Evolutionary conservation across 441 rosid genomes (phyloP), one percentile per base, ranked within the genome.

Genomic region (Euphorbia corollata): DNA sequence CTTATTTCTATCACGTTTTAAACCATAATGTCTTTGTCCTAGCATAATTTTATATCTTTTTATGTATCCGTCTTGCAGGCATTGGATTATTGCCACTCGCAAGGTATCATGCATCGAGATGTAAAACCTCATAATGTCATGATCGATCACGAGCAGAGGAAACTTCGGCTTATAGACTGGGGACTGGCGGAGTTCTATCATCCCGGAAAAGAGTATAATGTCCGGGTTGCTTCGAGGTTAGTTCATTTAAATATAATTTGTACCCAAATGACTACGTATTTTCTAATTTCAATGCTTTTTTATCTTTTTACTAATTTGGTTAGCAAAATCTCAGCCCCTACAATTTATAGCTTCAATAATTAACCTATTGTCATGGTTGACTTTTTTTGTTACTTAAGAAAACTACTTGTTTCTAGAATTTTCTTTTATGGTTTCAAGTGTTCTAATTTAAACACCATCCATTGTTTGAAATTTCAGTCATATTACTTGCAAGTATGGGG

Each of bases 81-180:
- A 4, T 78, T 94, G 86, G 99, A 91, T 76, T 89, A 83, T 73
- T 89, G 99, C 77, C 99, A 91, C 79, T 88, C 98, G 0, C 96
- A 88, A 78, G 99, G 99, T 65, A 94, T 94, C 51, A 91, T 94
- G 99, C 99, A 94, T 74, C 86, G 97, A 59, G 99, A 94, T 82
- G 99, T 94, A 66, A 94, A 89, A 77, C 99, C 98, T 0, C 99
- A 94, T 75, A 94, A 94, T 80, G 98, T 94, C 66, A 91, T 94
- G 99, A 91, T 94, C 81, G 99, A 91, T 81, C 99, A 91, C 20
- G 99, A 87, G 67, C 97, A 85, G 77, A 81, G 96, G 63, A 94
- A 91, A 71, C 98, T 94, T 61, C 96, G 97, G 34, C 86, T 94
- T 58, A 91, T 94, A 67, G 99, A 91, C 64, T 94, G 98, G 98